Evolutionary conservation across 2,329 filamentous ascomycete genomes (phyloP), one percentile per base, ranked within the genome.

Genomic region (Trichoderma asperellum): DNA sequence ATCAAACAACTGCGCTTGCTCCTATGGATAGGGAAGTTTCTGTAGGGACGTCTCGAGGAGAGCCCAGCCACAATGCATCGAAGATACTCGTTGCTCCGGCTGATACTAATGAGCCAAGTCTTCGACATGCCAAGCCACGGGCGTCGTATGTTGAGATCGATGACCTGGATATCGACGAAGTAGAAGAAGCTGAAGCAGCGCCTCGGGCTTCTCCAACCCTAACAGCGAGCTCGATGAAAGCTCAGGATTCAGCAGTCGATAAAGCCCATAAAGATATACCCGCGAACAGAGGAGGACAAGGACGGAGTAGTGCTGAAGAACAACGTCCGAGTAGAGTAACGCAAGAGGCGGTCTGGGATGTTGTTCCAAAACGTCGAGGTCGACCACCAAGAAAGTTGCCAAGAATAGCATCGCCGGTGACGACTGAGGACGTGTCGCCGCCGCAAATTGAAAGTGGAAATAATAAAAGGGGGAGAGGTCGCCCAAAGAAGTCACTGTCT

Each of bases 71-170:
- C n/a, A 62, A 63, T 73, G 76, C 69, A 43, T 76, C 73, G 67
- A 73, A 61, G 21, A 68, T 71, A 24, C 71, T 64, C n/a, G 34
- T 71, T 40, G 73, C 70, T 12, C 63, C 73, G 2, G 83, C 75
- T 73, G 82, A 85, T 57, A 80, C 81, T 2, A 83, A 87, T 21
- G 79, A 84, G 37, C 85, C 85, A 27, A 77, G 79, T 12, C 77
- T 88, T 24, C 81, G 86, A 27, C 85, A 87, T 70, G 84, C 86
- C 10, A 86, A 83, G 71, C 86, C 86, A 6, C 82, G 77, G 72
- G 72, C 81, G 35, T 86, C 85, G 1, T 88, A 88, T 66, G 77
- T 83, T 2, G 85, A 87, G 60, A 75, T 80, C 1, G 84, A 84
- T 35, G 82, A 86, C 55, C 43, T 72, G 43, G 79, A 81, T 7